phyloP scores from a whole-genome alignment of 2,329 filamentous ascomycete genomes.

The Trichoderma cornu-damae region DNA sequence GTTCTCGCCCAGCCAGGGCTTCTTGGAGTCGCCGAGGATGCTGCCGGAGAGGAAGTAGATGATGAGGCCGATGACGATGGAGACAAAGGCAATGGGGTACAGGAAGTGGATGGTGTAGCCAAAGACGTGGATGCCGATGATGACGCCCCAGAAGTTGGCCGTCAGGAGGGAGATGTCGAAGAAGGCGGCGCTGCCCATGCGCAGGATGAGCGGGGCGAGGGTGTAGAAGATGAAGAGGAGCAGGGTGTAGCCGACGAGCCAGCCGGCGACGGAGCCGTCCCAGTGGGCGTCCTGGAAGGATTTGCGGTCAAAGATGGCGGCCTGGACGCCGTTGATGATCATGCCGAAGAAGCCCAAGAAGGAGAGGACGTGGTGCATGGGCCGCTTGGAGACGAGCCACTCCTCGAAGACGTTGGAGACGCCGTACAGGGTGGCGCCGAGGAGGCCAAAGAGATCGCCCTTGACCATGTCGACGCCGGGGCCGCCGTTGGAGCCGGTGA shows the following conservation, averaged over 20 bases:
- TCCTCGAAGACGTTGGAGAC: constrained; percentile 89
- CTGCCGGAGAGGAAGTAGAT: constrained; percentile 83
- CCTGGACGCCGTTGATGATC: constrained; percentile 86
- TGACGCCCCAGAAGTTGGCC: constrained; percentile 94
- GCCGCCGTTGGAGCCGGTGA: constrained; percentile 69
- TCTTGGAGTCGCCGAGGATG: constrained; percentile 79
- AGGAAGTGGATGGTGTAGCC: constrained; percentile 75
- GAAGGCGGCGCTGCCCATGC: constrained; percentile 86
- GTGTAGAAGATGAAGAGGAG: constrained; percentile 81
- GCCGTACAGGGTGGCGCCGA: constrained; percentile 88
- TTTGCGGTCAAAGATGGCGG: constrained; percentile 81
- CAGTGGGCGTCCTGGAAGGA: constrained; percentile 63
- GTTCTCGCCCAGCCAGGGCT: constrained; percentile 88
- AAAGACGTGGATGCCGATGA: constrained; percentile 86
- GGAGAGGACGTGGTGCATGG: constrained; percentile 87
- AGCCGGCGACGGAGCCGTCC: constrained; percentile 67
- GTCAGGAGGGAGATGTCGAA: constrained; percentile 95
- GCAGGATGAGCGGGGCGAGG: constrained; percentile 78
- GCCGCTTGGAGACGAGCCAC: constrained; percentile 81
- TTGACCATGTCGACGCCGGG: constrained; percentile 68
- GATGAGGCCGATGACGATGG: constrained; percentile 80
- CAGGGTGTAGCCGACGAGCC: constrained; percentile 84
- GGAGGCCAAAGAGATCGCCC: constrained; percentile 85
- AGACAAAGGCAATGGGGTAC: constrained; percentile 92
- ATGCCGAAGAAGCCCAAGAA: constrained; percentile 85